Evolutionary conservation across 306 rosid species (phyloP).

Genomic region (Lagenaria siceraria): DNA sequence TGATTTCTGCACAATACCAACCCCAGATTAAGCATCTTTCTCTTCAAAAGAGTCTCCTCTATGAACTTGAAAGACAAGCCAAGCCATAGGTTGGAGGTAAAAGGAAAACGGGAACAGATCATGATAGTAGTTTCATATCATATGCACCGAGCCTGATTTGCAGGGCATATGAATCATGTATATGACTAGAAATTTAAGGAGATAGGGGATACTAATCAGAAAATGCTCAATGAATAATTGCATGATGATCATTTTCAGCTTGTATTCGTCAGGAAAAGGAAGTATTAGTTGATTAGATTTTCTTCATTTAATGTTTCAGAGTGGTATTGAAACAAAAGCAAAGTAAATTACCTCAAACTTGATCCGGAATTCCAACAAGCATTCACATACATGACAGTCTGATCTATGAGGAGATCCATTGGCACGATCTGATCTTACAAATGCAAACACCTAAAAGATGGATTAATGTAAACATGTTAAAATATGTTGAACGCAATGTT

Average conservation of each 20-base stretch:
- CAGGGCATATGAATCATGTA: not conserved
- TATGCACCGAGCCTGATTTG: not conserved
- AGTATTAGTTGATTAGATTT: not conserved
- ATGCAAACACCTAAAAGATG: conserved; percentile 73
- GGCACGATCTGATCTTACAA: conserved; percentile 48
- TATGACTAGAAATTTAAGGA: not conserved
- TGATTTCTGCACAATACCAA: conserved; percentile 41
- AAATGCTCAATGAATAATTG: not conserved
- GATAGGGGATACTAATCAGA: not conserved
- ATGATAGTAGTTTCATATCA: not conserved
- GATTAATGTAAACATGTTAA: not conserved
- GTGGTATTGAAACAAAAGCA: conserved; percentile 2
- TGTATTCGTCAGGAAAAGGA: not conserved
- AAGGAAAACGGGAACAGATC: not conserved
- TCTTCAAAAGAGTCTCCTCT: not conserved
- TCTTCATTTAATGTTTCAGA: not conserved
- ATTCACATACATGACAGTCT: conserved; percentile 79
- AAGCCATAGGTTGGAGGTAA: not conserved
- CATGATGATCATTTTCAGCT: not conserved
- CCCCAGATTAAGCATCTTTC: not conserved
- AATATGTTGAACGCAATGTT: too few species aligned
- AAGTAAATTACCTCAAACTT: conserved; percentile 54
- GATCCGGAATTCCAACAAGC: conserved; percentile 66
- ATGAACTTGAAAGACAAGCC: not conserved
- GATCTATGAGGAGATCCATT: conserved; percentile 69